Conservation (phyloP, 179 eudicot genomes). For the Amaranthus tricolor region DNA sequence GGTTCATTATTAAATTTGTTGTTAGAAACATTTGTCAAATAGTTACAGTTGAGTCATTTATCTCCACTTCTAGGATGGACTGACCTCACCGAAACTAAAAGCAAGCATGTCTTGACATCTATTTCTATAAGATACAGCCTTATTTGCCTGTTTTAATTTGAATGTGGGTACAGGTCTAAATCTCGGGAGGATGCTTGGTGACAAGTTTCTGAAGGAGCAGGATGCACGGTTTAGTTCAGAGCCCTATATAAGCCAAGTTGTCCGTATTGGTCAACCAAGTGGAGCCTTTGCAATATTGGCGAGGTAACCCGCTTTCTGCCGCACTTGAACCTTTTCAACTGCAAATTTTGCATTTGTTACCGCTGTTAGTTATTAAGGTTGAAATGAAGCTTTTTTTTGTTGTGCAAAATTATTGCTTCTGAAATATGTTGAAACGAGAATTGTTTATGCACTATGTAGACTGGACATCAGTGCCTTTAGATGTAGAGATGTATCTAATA, state of each 20-base stretch:
- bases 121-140: background rate
- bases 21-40: background rate
- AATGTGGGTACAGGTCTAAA: conserved; percentile 59
- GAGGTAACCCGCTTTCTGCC: conserved; percentile 43
- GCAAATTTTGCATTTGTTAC: background rate
- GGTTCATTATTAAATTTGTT: background rate
- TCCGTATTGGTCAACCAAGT: conserved; percentile 54
- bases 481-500: background rate
- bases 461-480: background rate
- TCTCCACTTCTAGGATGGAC: background rate
- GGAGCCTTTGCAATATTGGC: conserved; percentile 74
- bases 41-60: background rate
- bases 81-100: background rate
- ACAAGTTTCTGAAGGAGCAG: conserved; percentile 94
- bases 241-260: conserved; percentile 82
- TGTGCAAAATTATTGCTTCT: background rate
- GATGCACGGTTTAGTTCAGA: conserved; percentile 86
- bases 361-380: background rate
- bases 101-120: background rate
- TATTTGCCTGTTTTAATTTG: conserved; percentile 7
- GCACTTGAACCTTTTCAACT: conserved; percentile 8
- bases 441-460: background rate
- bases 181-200: conserved; percentile 97
- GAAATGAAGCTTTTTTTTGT: background rate
- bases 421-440: background rate